Evolutionary conservation across 345 rosid species (phyloP), one percentile per base, ranked within the genome.

Genomic region (Rhodomyrtus tomentosa): DNA sequence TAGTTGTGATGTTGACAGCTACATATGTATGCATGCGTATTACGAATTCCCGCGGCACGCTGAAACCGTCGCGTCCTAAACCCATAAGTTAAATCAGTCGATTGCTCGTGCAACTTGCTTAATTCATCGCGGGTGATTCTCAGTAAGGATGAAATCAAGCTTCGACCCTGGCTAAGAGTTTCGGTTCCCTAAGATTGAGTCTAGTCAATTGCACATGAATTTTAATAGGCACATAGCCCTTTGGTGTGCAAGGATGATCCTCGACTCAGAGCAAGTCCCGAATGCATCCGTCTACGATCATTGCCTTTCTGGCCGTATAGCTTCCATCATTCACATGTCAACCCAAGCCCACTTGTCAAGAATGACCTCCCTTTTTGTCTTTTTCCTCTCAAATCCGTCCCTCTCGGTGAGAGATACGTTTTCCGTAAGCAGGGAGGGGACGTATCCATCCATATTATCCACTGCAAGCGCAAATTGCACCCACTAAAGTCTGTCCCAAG

Each of bases 31-130:
- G 4, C 12, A 4, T 18, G 45, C 8, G 3, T 68, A 32, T 32
- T 32, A 36, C 10, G 7, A 68, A 68, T 18, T 8, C 5, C 7
- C 0, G 76, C 0, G 3, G 45, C 7, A 1, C 0, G 5, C 42
- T 1, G 3, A 62, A 62, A 62, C 4, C 3, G 42, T 3, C 5
- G 0, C 6, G 22, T 22, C 74, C 42, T 16, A 29, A 1, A 3
- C 27, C 20, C 22, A 29, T 8, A 6, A 22, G 24, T 62, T 32
- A 62, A 62, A 62, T 32, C 12, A 68, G 32, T 18, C 8, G 42
- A 68, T 68, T 68, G 12, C 42, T 68, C 1, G 0, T 68, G 76
- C 9, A 13, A 68, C 24, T 68, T 68, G n/a, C 45, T 68, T 21
- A 68, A 18, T 68, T 32, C 8, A 18, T 32, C 9, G 42, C 21